Percentiles rank a stretch among this genome's conserved stretches.
Evolutionary conservation across 192 early-diverging fungal species (phyloP).

Genomic region (Dispira simplex): DNA sequence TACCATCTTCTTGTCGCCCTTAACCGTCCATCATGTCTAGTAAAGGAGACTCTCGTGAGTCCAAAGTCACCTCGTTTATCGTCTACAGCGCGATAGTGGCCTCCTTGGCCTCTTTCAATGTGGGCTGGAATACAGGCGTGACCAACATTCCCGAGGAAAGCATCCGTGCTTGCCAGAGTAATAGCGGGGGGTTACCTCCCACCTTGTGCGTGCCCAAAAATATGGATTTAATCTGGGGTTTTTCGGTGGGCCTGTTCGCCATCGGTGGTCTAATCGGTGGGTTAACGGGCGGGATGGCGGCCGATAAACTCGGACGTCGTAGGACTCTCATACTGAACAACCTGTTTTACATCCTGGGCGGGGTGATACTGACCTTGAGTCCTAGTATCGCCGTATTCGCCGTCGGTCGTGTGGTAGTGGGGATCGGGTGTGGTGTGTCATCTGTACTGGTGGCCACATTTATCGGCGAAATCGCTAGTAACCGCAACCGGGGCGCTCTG

Average conservation of each 20-base stretch:
- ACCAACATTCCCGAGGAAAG: slow-evolving; percentile 40
- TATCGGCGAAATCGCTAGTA: slow-evolving; percentile 36
- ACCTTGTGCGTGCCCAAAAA: slow-evolving; percentile 23
- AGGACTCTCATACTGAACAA: slow-evolving; percentile 36
- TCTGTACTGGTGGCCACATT: slow-evolving; percentile 37
- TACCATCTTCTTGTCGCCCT: neutral
- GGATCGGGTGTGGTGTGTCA: slow-evolving; percentile 37
- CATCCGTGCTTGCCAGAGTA: slow-evolving; percentile 32
- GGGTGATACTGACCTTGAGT: slow-evolving; percentile 21
- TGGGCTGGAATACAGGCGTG: slow-evolving; percentile 34
- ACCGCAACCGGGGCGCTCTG: slow-evolving; percentile 25
- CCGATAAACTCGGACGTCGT: slow-evolving; percentile 44
- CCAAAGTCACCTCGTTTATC: slow-evolving; percentile 16
- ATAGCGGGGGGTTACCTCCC: slow-evolving; percentile 5
- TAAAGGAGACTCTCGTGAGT: slow-evolving; percentile 18
- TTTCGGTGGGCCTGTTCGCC: slow-evolving; percentile 38
- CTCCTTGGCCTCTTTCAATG: slow-evolving; percentile 31
- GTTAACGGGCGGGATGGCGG: slow-evolving; percentile 40
- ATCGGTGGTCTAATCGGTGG: slow-evolving; percentile 53
- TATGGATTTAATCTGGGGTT: slow-evolving; percentile 24
- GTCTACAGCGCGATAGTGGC: slow-evolving; percentile 22
- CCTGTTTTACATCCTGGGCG: slow-evolving; percentile 29
- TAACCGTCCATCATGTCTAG: neutral
- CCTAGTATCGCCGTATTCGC: slow-evolving; percentile 17
- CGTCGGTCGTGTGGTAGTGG: slow-evolving; percentile 31